Evolutionary conservation across 352 stramenopile genomes (phyloP).

Genomic region (Phytophthora hybrid): DNA sequence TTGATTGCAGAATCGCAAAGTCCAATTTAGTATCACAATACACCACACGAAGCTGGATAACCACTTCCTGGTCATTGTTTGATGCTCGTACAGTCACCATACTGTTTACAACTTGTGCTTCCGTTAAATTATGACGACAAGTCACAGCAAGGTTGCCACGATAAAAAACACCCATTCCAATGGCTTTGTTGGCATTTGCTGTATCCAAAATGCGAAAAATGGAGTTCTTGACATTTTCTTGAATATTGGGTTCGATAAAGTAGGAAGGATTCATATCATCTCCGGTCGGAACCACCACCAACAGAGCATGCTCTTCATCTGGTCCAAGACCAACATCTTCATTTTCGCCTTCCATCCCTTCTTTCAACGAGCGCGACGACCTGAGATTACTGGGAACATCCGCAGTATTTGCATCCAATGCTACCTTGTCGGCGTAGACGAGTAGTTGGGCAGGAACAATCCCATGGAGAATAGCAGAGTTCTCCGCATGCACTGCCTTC

Average conservation of each 20-base stretch:
- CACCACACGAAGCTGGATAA: background rate
- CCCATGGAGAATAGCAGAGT: background rate
- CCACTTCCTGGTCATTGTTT: background rate
- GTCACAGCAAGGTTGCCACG: constrained; percentile 3
- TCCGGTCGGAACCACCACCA: background rate
- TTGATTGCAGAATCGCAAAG: background rate
- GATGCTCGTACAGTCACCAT: background rate
- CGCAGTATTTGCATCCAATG: background rate
- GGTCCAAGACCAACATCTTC: constrained; percentile 1
- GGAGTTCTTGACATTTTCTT: background rate
- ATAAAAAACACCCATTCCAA: background rate
- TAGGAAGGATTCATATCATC: constrained; percentile 2
- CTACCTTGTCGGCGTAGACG: background rate
- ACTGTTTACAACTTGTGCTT: background rate
- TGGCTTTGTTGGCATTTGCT: background rate
- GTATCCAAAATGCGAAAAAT: constrained; percentile 1
- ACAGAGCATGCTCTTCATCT: background rate
- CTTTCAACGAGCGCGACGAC: background rate
- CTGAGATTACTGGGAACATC: background rate
- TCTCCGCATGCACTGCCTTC: background rate
- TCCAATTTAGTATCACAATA: background rate
- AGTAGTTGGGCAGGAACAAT: background rate
- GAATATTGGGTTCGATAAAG: background rate
- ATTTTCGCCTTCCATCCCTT: background rate
- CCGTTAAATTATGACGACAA: constrained; percentile 1